Percentiles rank a stretch among this genome's conserved stretches.
Evolutionary conservation across 495 filamentous ascomycete species (phyloP).

Genomic region (Elaphomyces granulatus): DNA sequence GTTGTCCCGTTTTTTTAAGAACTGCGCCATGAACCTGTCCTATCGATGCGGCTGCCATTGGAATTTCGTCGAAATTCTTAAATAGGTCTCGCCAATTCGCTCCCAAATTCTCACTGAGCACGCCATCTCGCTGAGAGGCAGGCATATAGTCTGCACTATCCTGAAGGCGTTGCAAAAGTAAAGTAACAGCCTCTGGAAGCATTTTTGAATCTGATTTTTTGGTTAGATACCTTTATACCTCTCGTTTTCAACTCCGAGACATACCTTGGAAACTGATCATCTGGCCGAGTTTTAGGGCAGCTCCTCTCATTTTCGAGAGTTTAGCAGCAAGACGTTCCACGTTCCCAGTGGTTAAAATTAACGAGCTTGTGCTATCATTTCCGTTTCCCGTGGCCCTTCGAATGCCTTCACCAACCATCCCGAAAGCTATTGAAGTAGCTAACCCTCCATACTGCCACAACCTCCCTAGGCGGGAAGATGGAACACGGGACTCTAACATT

Average conservation of each 20-base stretch:
- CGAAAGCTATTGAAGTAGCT: conserved; percentile 89
- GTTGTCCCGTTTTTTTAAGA: conserved; percentile 55
- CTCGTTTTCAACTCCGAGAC: conserved; percentile 1
- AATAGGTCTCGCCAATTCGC: conserved; percentile 76
- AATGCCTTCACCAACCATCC: conserved; percentile 73
- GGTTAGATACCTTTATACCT: conserved; percentile 2
- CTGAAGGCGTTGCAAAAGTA: conserved; percentile 85
- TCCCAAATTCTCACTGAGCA: conserved; percentile 65
- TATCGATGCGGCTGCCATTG: conserved; percentile 94
- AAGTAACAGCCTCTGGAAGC: conserved; percentile 69
- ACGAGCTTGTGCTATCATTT: conserved; percentile 45
- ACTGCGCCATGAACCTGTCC: conserved; percentile 86
- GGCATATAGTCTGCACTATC: conserved; percentile 99
- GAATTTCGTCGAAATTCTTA: conserved; percentile 70
- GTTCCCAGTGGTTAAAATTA: conserved; percentile 79
- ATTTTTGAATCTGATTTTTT: conserved; percentile 63
- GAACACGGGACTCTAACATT: conserved; percentile 80
- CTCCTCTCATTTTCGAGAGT: conserved; percentile 89
- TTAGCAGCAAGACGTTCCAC: conserved; percentile 86
- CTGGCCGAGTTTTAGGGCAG: conserved; percentile 94
- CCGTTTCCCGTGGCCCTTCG: conserved; percentile 50
- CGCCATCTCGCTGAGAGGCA: conserved; percentile 72
- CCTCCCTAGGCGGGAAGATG: conserved; percentile 70
- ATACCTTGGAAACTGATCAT: conserved; percentile 88
- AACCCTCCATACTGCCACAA: conserved; percentile 92